A percentile compares a stretch with the other conserved stretches of the same genome.
Evolutionary conservation across 257 asterid species (phyloP).

Genomic region (Sherardia arvensis): DNA sequence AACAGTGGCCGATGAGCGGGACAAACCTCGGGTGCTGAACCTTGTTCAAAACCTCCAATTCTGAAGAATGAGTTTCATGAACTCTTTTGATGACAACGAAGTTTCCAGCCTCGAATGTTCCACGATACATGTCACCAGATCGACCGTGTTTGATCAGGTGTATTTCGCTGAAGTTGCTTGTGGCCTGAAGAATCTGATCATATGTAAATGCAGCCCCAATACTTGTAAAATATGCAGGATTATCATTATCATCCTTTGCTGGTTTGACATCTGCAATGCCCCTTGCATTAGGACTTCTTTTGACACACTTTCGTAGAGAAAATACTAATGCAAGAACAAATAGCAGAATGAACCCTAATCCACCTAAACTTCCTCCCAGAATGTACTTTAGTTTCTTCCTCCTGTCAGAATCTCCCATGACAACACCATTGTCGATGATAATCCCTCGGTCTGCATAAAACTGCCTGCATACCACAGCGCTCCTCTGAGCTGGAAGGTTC

Average conservation of each 20-base stretch:
- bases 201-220: constrained; percentile 44
- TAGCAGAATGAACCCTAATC: constrained; percentile 39
- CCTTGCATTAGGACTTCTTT: constrained; percentile 6
- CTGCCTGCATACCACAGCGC: constrained; percentile 19
- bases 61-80: constrained; percentile 31
- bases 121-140: constrained; percentile 58
- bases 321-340: constrained; percentile 19
- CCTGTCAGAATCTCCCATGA: neutral
- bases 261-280: constrained; percentile 7
- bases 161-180: constrained; percentile 34
- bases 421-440: neutral
- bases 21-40: constrained; percentile 40
- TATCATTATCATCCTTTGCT: constrained; percentile 8
- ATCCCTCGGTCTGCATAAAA: constrained; percentile 35
- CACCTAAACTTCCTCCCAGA: constrained; percentile 53
- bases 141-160: constrained; percentile 57
- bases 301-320: constrained; percentile 18
- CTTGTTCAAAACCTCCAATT: constrained; percentile 44
- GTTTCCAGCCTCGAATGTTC: constrained; percentile 36
- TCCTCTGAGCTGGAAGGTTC: constrained; percentile 27
- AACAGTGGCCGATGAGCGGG: constrained; percentile 59
- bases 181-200: constrained; percentile 42
- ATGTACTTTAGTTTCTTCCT: constrained; percentile 20
- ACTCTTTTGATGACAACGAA: constrained; percentile 44
- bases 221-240: constrained; percentile 17